Base-by-base conservation (phyloP, 164 flowering plant genomes). In the Malania oleifera region DNA sequence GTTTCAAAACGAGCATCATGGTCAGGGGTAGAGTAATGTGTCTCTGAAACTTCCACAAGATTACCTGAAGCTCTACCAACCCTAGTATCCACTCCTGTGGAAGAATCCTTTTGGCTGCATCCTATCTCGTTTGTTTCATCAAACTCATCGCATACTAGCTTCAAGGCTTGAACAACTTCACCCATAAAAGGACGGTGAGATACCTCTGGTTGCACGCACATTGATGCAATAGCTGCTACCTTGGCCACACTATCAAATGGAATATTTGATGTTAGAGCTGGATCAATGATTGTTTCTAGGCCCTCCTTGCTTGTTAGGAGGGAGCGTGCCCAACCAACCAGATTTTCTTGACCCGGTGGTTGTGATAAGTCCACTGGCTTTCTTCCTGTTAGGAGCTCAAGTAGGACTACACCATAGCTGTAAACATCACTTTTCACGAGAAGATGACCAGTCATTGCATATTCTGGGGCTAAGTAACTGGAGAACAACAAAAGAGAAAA, bases 151-250 rank as follows among this genome's bases (percentile, higher is more conserved):
- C 80, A 77, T 0, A 85, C 81, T 25, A 85, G 83, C 68, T 79
- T 79, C 66, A 85, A 57, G 60, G 91, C 91, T 54, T 85, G 91
- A 46, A 85, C 86, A 45, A 85, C 88, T 65, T 85, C 91, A 17
- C 91, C 88, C 88, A 85, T 85, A 67, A 81, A 85, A 15, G 91
- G 91, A 0, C 91, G 81, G 58, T 79, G 78, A 52, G 83, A 74
- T n/a, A 80, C 91, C 53, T 85, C 91, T 12, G 88, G 91, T 51
- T 81, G 86, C 29, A 85, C 85, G 61, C 90, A 82, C 77, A 82
- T 78, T 22, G 86, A 84, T 15, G 85, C 90, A 35, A 80, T 80
- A 38, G 85, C 91, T 15, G 91, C 81, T 4, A 80, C 82, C 40
- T 74, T 82, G 28, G 73, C 69, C 45, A 76, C 43, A 15, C 70